Base-by-base conservation (phyloP, 2,329 filamentous ascomycete species). In the Aspergillus glaucus region DNA sequence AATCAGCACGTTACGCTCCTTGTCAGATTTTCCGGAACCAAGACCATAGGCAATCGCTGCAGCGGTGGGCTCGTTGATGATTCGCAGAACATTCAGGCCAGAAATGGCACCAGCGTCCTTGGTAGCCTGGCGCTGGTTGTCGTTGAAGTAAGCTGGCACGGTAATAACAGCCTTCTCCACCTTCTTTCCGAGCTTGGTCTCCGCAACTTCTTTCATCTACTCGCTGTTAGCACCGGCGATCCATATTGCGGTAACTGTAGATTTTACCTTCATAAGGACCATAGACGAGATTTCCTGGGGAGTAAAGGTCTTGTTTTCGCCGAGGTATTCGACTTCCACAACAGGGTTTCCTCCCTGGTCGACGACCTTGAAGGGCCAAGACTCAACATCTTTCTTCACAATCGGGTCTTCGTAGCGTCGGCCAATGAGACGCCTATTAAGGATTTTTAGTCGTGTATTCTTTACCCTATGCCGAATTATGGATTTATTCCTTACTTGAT, bases 121-220 rank as follows among this genome's bases (percentile, higher is more conserved):
- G 78, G 93, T 98, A 60, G 93, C 88, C 79, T 97, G 93, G 78
- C 93, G 87, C 81, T 98, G 93, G 82, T 95, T 95, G 85, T 98
- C 93, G 82, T 97, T 97, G 88, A 98, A 98, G 84, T 98, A 98
- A 71, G 93, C 93, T 50, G 93, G 93, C 51, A 97, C 93, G 55
- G 93, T 98, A 75, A 98, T 91, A 73, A 98, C 93, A 58, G 93
- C 93, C 85, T 97, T 97, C 78, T 93, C 85, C 67, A 97, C 91
- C 80, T 93, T 95, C 86, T 94, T 95, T 75, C 90, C 93, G 65
- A 98, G 85, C 84, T 98, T 97, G 75, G 81, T 82, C 82, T 98
- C 93, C 67, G 93, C 93, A 72, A 96, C 90, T 78, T 98, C 93
- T 83, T 95, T 95, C 92, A 97, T 96, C 92, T 95, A 46, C 53